Evolutionary conservation across 805 yeast species (phyloP).

Genomic region (Spathaspora arborariae): DNA sequence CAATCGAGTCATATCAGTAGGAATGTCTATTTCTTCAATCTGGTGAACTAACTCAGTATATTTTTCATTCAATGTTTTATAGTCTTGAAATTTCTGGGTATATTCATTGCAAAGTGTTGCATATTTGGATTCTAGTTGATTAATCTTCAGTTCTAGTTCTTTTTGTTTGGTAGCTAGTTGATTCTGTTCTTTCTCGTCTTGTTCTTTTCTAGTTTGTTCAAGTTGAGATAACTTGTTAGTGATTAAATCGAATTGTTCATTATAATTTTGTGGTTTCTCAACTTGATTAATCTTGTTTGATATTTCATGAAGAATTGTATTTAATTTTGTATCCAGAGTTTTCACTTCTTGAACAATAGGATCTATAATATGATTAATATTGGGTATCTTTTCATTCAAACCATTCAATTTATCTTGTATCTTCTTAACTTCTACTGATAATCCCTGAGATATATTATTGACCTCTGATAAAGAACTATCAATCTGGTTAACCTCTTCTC

Average conservation of each 20-base stretch:
- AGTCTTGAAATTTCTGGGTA: conserved; percentile 20
- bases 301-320: conserved; percentile 13
- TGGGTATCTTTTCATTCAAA: background rate
- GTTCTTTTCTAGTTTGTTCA: background rate
- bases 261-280: background rate
- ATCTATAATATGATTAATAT: conserved; percentile 15
- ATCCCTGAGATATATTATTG: background rate
- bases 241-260: background rate
- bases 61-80: conserved; percentile 17
- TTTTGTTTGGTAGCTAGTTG: background rate
- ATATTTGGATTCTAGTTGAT: conserved; percentile 17
- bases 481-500: background rate
- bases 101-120: conserved; percentile 17
- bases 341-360: conserved; percentile 25
- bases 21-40: background rate
- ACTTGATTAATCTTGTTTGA: conserved; percentile 1
- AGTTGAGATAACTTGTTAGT: background rate
- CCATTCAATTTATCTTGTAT: background rate
- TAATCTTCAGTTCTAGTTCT: conserved; percentile 6
- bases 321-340: conserved; percentile 18
- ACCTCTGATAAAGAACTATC: background rate
- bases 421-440: background rate
- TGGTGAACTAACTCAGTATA: conserved; percentile 17
- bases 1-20: conserved; percentile 3
- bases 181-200: background rate